Evolutionary conservation across 2,329 filamentous ascomycete genomes (phyloP).

Genomic region (Saccharata proteae): DNA sequence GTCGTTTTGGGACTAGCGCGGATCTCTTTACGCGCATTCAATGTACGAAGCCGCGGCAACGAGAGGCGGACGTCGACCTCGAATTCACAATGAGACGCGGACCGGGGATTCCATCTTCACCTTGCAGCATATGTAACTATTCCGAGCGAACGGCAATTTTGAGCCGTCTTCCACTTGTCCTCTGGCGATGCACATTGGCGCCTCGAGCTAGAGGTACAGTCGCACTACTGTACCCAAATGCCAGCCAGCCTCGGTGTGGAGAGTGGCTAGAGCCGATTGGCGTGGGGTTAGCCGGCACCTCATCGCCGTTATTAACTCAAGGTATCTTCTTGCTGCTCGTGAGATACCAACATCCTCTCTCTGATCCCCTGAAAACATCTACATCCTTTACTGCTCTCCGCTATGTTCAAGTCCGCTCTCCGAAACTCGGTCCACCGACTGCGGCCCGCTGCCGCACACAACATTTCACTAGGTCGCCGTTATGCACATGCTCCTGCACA

Average conservation of each 20-base stretch:
- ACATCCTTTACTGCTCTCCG: conserved; percentile 5
- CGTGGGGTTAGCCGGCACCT: conserved; percentile 9
- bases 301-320: not conserved
- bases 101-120: no score
- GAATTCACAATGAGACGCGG: no score
- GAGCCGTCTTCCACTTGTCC: no score
- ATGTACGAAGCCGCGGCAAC: no score
- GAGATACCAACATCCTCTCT: conserved; percentile 1
- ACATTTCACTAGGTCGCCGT: conserved; percentile 16
- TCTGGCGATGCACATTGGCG: no score
- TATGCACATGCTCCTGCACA: conserved; percentile 30
- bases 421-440: conserved; percentile 29
- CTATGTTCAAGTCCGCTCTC: conserved; percentile 33
- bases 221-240: no score
- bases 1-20: no score
- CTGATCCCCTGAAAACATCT: not conserved
- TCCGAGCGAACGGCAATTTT: no score
- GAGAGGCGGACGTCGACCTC: no score
- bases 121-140: no score
- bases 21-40: no score
- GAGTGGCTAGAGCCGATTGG: conserved; percentile 6
- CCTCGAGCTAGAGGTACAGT: no score
- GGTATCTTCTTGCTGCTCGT: conserved; percentile 3
- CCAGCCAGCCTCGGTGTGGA: conserved; percentile 7
- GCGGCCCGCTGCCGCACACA: conserved; percentile 16